These are phyloP conservation scores for Saturnispora besseyi DNA, from an alignment of 805 yeast species.

Conservation along the genomic window DNA sequence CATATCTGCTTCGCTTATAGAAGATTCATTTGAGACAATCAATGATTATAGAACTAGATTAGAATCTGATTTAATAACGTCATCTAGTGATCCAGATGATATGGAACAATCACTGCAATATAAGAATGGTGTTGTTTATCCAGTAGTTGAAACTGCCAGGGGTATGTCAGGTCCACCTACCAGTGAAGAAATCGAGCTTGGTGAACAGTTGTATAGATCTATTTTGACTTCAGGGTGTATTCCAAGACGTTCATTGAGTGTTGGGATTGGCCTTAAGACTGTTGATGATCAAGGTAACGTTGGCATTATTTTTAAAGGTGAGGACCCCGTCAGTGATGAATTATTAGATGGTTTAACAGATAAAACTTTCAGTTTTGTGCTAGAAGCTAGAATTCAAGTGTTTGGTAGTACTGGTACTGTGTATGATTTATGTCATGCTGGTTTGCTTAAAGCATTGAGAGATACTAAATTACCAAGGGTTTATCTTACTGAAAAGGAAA, in stretches of 20 bases:
- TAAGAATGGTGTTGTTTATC: conserved; percentile 43
- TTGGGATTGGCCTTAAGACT: conserved; percentile 44
- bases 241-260: conserved; percentile 41
- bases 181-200: conserved; percentile 71
- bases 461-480: conserved; percentile 57
- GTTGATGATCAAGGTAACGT: conserved; percentile 42
- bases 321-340: conserved; percentile 20
- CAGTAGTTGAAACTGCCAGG: conserved; percentile 66
- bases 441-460: conserved; percentile 54
- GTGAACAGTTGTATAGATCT: conserved; percentile 56
- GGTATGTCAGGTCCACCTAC: conserved; percentile 78
- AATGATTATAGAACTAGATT: conserved; percentile 35
- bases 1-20: conserved; percentile 58
- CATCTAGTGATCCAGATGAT: conserved; percentile 11
- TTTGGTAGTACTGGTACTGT: conserved; percentile 77
- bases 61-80: conserved; percentile 28
- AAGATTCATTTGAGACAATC: conserved; percentile 37
- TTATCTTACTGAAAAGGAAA: conserved; percentile 53
- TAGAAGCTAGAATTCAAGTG: conserved; percentile 67
- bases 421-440: conserved; percentile 66
- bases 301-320: conserved; percentile 39
- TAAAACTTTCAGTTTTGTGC: conserved; percentile 44
- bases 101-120: conserved; percentile 10
- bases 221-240: conserved; percentile 50
- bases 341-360: conserved; percentile 27